Conservation (phyloP, 2,329 filamentous ascomycete genomes). For the Alternaria infectoria region DNA sequence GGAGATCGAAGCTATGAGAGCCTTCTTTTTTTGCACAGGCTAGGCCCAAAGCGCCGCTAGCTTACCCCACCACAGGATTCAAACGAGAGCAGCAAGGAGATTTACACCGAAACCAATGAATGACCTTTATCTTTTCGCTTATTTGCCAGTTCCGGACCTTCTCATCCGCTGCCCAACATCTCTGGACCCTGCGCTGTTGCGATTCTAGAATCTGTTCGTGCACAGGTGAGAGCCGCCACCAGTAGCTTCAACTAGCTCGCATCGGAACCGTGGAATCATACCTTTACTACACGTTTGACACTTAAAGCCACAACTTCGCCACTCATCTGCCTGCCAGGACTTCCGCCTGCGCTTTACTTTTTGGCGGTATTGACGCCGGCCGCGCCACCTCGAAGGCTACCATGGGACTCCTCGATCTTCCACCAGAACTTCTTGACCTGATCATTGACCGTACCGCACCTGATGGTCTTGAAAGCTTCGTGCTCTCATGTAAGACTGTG, state of each 20-base stretch:
- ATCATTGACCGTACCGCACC: conserved; percentile 39
- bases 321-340: neutral
- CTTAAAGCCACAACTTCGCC: neutral
- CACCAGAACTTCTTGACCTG: conserved; percentile 40
- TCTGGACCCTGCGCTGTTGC: neutral
- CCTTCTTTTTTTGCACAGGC: neutral
- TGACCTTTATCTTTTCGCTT: neutral
- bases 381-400: neutral
- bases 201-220: neutral
- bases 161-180: neutral
- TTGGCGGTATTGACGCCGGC: neutral
- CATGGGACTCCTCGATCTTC: conserved; percentile 43
- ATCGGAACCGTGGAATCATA: neutral
- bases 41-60: neutral
- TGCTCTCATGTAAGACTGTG: conserved; percentile 38
- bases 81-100: neutral
- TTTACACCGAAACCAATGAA: neutral
- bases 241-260: neutral
- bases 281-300: neutral
- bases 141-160: neutral
- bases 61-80: neutral
- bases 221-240: neutral
- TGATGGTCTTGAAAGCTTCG: conserved; percentile 36
- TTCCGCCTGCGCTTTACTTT: neutral
- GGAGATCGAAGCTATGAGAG: neutral